These are phyloP conservation scores for Xylariaceae sp. DNA, from an alignment of 2,329 filamentous ascomycete species.

Conservation along the genomic window DNA sequence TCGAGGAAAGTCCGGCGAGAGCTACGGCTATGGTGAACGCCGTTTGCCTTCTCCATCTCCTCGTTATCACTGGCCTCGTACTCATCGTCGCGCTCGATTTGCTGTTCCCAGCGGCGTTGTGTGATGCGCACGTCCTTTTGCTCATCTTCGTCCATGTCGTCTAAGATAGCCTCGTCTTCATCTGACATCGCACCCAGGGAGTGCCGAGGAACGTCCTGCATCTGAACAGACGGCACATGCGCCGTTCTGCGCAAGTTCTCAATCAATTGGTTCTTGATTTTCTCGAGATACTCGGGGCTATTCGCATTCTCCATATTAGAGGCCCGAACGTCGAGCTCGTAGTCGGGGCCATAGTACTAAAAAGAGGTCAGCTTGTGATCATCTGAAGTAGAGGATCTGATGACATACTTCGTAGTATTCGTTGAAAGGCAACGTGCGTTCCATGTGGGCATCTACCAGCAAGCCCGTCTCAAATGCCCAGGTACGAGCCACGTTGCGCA, in stretches of 20 bases:
- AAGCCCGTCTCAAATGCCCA: conserved; percentile 97
- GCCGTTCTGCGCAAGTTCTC: conserved; percentile 85
- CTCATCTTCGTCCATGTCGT: conserved; percentile 74
- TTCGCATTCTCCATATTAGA: conserved; percentile 91
- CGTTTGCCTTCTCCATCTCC: conserved; percentile 68
- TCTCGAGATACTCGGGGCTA: conserved; percentile 72
- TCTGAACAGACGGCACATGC: conserved; percentile 83
- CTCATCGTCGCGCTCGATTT: conserved; percentile 70
- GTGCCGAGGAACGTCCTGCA: conserved; percentile 68
- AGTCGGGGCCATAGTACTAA: conserved; percentile 87
- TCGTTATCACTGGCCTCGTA: conserved; percentile 88
- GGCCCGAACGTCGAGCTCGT: conserved; percentile 81
- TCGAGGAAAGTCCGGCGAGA: conserved; percentile 49
- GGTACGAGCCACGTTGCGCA: conserved; percentile 91
- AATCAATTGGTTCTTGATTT: conserved; percentile 73
- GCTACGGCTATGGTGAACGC: conserved; percentile 51
- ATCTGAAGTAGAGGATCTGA: conserved; percentile 36
- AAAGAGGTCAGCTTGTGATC: conserved; percentile 35
- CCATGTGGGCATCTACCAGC: conserved; percentile 77
- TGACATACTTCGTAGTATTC: conserved; percentile 77
- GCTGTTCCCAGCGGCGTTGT: conserved; percentile 76
- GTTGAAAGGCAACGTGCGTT: conserved; percentile 82
- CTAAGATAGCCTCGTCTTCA: conserved; percentile 60
- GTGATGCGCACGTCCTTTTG: conserved; percentile 81
- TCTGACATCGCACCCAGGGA: conserved; percentile 59